These are phyloP conservation scores for Lonicera japonica DNA, from an alignment of 129 eudicot genomes.

Conservation along the genomic window DNA sequence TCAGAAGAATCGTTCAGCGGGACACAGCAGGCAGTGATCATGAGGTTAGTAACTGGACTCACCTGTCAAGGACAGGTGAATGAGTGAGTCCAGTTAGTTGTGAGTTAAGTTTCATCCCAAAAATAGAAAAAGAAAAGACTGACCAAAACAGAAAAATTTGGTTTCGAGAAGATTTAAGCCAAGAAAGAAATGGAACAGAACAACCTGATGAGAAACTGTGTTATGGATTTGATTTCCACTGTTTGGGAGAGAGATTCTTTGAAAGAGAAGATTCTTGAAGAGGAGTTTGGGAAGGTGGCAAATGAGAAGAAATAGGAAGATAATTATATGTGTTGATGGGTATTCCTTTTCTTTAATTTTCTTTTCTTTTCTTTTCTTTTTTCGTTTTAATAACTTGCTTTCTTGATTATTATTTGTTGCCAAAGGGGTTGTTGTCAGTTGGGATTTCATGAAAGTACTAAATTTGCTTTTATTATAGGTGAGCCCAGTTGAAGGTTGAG, in stretches of 20 bases:
- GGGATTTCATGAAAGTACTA: slow-evolving; percentile 47
- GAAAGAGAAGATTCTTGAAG: slow-evolving; percentile 2
- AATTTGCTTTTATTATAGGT: slow-evolving; percentile 16
- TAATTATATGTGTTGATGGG: slow-evolving; percentile 12
- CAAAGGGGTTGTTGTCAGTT: slow-evolving; percentile 37
- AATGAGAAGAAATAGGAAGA: slow-evolving; percentile 26
- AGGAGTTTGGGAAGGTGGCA: slow-evolving; percentile 5
- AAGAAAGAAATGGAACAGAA: no score
- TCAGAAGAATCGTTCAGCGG: slow-evolving; percentile 40
- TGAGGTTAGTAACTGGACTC: slow-evolving; percentile 73
- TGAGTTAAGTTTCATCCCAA: neutral
- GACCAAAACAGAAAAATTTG: slow-evolving; percentile 36
- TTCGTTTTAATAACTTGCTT: slow-evolving; percentile 28
- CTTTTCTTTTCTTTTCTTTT: slow-evolving; percentile 23
- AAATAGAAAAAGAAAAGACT: neutral
- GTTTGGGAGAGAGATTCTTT: neutral
- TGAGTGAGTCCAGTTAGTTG: slow-evolving; percentile 11
- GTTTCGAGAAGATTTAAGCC: slow-evolving; percentile 22
- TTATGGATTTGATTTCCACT: no score
- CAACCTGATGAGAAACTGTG: no score
- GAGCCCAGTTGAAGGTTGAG: slow-evolving; percentile 7
- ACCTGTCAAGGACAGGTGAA: slow-evolving; percentile 91
- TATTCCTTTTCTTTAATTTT: slow-evolving; percentile 15
- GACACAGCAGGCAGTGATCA: slow-evolving; percentile 72
- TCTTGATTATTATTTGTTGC: slow-evolving; percentile 47